Evolutionary conservation across 352 stramenopile genomes (phyloP), one percentile per base, ranked within the genome.

Genomic region (Pythium guiyangense): DNA sequence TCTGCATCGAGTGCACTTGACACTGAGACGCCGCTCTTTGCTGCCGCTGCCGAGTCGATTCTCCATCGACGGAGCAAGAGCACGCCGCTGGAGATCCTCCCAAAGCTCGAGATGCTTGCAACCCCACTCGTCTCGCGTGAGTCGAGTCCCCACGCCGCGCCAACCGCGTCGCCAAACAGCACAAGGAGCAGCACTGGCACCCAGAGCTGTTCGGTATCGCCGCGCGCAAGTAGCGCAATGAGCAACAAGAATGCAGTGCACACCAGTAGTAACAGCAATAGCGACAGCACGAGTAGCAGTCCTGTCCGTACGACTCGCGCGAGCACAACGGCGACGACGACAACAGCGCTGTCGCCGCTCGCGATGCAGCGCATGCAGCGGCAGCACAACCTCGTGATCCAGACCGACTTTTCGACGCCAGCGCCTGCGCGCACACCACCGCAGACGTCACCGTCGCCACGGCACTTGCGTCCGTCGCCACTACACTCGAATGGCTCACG

Each of bases 301-400:
- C 34, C n/a, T n/a, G n/a, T n/a, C n/a, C n/a, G n/a, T n/a, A n/a
- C 34, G 34, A 39, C 34, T 39, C n/a, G n/a, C n/a, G 34, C 34
- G 9, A 12, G 34, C 3, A 39, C 39, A 17, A 20, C 20, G 22
- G 53, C 49, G 2, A 14, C 31, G 47, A n/a, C n/a, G n/a, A n/a
- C n/a, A n/a, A n/a, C n/a, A n/a, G n/a, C n/a, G n/a, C 66, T 64
- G 57, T 73, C 66, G 35, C 66, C 66, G 8, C 52, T 59, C 20
- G 40, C 66, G 4, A 70, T 73, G 66, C 66, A 74, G 55, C 66
- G 59, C 48, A 70, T 73, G 66, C 66, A 73, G 52, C 66, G 56
- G 4, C 22, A 69, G 25, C 66, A 71, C 66, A 68, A 66, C 46
- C 63, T 74, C 22, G 59, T 57, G 14, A 60, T 74, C n/a, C 59